A percentile compares a stretch with the other conserved stretches of the same genome.
Conservation (phyloP, 345 rosid species). For the Melaleuca quinquenervia region DNA sequence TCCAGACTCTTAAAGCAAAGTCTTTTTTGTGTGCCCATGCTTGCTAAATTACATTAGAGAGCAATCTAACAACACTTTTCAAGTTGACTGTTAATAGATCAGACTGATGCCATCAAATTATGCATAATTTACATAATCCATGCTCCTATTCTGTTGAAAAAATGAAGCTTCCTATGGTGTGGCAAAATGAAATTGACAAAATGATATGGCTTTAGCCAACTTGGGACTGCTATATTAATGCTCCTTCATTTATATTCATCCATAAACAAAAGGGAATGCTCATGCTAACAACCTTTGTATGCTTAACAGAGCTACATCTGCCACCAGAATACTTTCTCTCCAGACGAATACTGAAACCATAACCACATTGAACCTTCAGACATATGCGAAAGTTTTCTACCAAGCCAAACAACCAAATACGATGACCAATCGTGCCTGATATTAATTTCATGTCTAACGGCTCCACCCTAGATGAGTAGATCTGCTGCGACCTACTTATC, state of each 20-base stretch:
- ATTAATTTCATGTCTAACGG: background rate
- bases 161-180: background rate
- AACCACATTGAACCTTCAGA: background rate
- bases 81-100: background rate
- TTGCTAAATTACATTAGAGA: background rate
- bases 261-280: background rate
- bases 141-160: background rate
- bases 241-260: background rate
- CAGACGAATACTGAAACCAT: background rate
- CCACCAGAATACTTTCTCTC: background rate
- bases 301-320: background rate
- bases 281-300: background rate
- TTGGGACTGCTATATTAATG: background rate
- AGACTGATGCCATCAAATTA: background rate
- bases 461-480: too few species aligned
- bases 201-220: background rate
- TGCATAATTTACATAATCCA: background rate
- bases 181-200: background rate
- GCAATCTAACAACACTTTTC: background rate
- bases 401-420: background rate
- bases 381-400: background rate
- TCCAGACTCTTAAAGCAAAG: background rate
- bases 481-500: background rate
- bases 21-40: background rate
- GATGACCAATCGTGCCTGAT: background rate